Conservation (phyloP, 805 yeast species). For the Pichia nanzhaoensis region DNA sequence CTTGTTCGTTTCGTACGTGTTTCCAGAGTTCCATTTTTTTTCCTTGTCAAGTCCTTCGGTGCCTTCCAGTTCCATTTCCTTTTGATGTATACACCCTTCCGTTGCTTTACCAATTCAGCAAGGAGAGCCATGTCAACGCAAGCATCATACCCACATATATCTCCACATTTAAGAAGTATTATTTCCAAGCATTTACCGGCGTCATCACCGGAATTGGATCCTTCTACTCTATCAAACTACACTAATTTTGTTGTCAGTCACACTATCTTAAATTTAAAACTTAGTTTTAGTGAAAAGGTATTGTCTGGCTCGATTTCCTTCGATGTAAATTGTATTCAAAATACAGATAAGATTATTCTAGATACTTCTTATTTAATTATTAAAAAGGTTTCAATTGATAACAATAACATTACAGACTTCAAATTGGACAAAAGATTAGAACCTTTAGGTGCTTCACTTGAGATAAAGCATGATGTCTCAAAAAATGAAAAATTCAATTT, state of each 20-base stretch:
- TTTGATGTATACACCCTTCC: neutral
- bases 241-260: slow-evolving; percentile 40
- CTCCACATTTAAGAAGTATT: slow-evolving; percentile 21
- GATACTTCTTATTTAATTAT: slow-evolving; percentile 65
- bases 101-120: too few species aligned
- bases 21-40: too few species aligned
- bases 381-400: slow-evolving; percentile 38
- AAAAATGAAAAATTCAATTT: slow-evolving; percentile 22
- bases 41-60: too few species aligned
- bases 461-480: slow-evolving; percentile 24
- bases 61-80: neutral
- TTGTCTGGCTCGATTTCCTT: slow-evolving; percentile 52
- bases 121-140: too few species aligned
- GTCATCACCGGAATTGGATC: slow-evolving; percentile 54
- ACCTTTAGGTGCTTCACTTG: slow-evolving; percentile 56
- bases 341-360: slow-evolving; percentile 39
- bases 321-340: slow-evolving; percentile 31
- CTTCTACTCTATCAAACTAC: slow-evolving; percentile 76
- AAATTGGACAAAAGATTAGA: slow-evolving; percentile 36
- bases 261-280: slow-evolving; percentile 46
- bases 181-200: slow-evolving; percentile 30
- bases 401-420: slow-evolving; percentile 24
- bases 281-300: slow-evolving; percentile 47
- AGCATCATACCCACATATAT: slow-evolving; percentile 22
- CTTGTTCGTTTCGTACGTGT: too few species aligned